Evolutionary conservation across 1,284 basidiomycete genomes (phyloP), one percentile per base, ranked within the genome.

Genomic region (Pseudozyma pruni): DNA sequence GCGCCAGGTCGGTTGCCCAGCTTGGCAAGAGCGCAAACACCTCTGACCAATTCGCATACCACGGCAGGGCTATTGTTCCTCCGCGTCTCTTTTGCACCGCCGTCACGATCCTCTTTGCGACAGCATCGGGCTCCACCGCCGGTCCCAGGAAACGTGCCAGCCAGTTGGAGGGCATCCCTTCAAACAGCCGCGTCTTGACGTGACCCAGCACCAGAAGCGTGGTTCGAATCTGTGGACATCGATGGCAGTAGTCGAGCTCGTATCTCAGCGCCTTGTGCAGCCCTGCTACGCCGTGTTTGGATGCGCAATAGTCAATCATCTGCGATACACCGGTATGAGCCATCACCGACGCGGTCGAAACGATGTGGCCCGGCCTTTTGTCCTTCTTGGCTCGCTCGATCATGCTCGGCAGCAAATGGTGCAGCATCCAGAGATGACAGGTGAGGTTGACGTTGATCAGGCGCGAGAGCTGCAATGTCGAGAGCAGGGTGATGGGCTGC

Each of bases 321-420:
- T 90, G 90, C 20, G 90, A 90, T 48, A 88, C 86, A 9, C 90
- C 91, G 16, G 88, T 86, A 61, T 91, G 83, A 2, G 91, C 90
- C 83, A 92, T 85, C 5, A 92, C 87, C 16, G 93, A 95, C 8
- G 91, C 71, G 11, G 66, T 64, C 11, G 74, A 73, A 10, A 93
- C 91, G 68, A 98, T 88, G 80, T 98, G 95, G 0, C 94, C 94
- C 1, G 83, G 83, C 40, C 90, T 90, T 29, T 84, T 84, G 72
- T 87, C 87, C 44, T 27, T 17, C 38, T 56, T 47, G 38, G 47
- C 54, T 3, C 43, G 47, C 35, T 52, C 49, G 17, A 98, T 86
- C 89, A 98, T 91, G 34, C 86, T 86, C 1, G 95, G 95, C n/a
- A 98, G 86, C 86, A 98, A 96, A 1, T 91, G 90, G 78, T 94